phyloP scores from a whole-genome alignment of 108 stramenopile species.

The Cyclotella kingstonii region DNA sequence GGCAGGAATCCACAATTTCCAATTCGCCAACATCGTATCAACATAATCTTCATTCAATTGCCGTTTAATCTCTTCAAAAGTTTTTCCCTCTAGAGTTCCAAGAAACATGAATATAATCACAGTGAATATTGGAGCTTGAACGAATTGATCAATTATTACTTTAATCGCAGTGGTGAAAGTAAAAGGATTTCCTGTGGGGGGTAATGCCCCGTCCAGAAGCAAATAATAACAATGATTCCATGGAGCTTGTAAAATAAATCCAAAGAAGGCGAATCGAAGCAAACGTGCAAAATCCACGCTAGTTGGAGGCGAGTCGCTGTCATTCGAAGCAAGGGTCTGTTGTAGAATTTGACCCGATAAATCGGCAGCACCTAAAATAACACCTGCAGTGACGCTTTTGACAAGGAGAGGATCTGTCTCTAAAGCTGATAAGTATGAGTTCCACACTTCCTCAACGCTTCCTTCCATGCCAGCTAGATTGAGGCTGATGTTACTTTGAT shows the following conservation, averaged over 20 bases:
- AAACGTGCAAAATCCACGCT: slow-evolving; percentile 65
- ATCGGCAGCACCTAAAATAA: slow-evolving; percentile 87
- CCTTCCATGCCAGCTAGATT: slow-evolving; percentile 1
- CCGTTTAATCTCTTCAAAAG: slow-evolving; percentile 49
- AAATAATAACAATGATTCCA: slow-evolving; percentile 91
- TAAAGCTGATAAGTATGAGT: slow-evolving; percentile 64
- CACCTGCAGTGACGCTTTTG: slow-evolving; percentile 82
- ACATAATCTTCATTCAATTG: slow-evolving; percentile 82
- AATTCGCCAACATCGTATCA: slow-evolving; percentile 90
- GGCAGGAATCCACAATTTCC: slow-evolving; percentile 87
- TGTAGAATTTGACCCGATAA: slow-evolving; percentile 76
- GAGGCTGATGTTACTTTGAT: background rate
- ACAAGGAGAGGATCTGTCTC: slow-evolving; percentile 59
- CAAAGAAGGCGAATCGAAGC: slow-evolving; percentile 84
- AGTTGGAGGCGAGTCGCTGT: background rate
- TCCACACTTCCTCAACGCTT: slow-evolving; percentile 50
- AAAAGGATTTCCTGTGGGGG: slow-evolving; percentile 88
- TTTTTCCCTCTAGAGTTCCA: slow-evolving; percentile 84
- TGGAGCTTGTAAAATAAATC: slow-evolving; percentile 89
- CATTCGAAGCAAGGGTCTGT: slow-evolving; percentile 7
- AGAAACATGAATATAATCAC: slow-evolving; percentile 87
- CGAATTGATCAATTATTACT: slow-evolving; percentile 89
- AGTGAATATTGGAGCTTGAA: slow-evolving; percentile 94
- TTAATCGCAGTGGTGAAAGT: slow-evolving; percentile 81
- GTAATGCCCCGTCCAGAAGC: slow-evolving; percentile 82